Evolutionary conservation across 805 yeast genomes (phyloP), one percentile per base, ranked within the genome.

Genomic region (Candida ortonii): DNA sequence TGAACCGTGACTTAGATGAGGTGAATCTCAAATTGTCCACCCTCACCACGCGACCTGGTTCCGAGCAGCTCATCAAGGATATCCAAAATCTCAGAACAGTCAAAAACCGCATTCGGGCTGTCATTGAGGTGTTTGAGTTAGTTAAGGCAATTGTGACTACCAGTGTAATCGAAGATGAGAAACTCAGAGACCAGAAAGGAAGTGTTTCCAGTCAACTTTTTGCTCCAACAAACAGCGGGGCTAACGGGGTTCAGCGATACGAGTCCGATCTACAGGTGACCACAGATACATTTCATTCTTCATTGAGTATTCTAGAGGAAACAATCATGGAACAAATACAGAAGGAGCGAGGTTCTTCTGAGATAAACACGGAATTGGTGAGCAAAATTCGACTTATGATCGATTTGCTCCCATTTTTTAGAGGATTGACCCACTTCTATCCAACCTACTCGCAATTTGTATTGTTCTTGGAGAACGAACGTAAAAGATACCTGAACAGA

Each of bases 321-420:
- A 62, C 76, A 0, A 61, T 78, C 11, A 47, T 59, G 30, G 67
- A 65, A 14, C 70, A 70, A 28, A 50, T 76, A n/a, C 50, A 43
- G 9, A 41, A 39, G 15, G 60, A 53, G 20, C 36, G 65, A 14
- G 43, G 55, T 1, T 41, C 55, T 0, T 43, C 50, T 4, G 55
- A 50, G 13, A 52, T 53, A 13, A 64, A 64, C 33, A 42, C 48
- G 8, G 69, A 62, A 6, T 43, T 74, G 3, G 33, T 70, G 11
- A 54, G 57, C 7, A 71, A 71, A 33, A 61, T 76, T 13, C 68
- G 73, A 22, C 65, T 68, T 18, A 61, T 82, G 53, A 60, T 66
- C 15, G 66, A 65, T 5, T 47, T 80, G 33, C 57, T 64, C 29
- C 78, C 80, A 0, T 55, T 79, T 12, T 80, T 82, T 49, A 67